Percentiles rank a stretch among this genome's conserved stretches.
phyloP scores from a whole-genome alignment of 164 flowering plant species.

The Magnolia officinalis region DNA sequence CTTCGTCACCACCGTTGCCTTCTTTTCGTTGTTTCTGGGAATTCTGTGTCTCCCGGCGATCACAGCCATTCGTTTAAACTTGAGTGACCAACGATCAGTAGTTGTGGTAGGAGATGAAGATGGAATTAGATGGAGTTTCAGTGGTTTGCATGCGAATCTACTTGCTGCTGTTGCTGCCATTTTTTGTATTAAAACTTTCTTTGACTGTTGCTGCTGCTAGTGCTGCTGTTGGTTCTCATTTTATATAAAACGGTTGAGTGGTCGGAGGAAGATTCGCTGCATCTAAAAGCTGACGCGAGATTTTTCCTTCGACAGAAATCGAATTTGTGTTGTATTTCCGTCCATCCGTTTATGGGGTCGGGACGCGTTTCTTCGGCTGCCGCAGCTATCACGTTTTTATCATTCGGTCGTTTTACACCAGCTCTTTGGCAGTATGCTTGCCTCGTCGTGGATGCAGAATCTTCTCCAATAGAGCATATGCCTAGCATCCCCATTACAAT shows the following conservation, averaged over 20 bases:
- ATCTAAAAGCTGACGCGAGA: background rate
- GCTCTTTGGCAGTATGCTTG: background rate
- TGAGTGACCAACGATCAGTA: constrained; percentile 5
- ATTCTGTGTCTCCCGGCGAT: constrained; percentile 11
- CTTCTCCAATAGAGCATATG: background rate
- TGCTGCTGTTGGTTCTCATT: too few species aligned
- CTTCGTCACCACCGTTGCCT: constrained; percentile 12
- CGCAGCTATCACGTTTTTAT: background rate
- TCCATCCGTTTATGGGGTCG: background rate
- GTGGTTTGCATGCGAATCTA: constrained; percentile 30
- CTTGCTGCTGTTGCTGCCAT: constrained; percentile 29
- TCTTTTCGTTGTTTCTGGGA: background rate
- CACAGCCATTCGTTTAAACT: constrained; percentile 1
- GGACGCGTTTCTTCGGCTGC: background rate
- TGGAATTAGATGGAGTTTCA: constrained; percentile 8
- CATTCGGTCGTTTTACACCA: background rate
- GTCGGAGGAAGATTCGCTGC: background rate
- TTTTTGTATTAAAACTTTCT: background rate
- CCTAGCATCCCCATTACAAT: background rate
- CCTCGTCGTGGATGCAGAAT: background rate
- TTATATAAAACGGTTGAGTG: background rate
- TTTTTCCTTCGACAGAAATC: too few species aligned
- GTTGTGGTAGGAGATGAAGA: constrained; percentile 8
- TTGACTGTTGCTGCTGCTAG: background rate
- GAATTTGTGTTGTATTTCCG: background rate